Conservation (phyloP, 2,329 filamentous ascomycete genomes). For the Paracorniculantispora psalliotae region DNA sequence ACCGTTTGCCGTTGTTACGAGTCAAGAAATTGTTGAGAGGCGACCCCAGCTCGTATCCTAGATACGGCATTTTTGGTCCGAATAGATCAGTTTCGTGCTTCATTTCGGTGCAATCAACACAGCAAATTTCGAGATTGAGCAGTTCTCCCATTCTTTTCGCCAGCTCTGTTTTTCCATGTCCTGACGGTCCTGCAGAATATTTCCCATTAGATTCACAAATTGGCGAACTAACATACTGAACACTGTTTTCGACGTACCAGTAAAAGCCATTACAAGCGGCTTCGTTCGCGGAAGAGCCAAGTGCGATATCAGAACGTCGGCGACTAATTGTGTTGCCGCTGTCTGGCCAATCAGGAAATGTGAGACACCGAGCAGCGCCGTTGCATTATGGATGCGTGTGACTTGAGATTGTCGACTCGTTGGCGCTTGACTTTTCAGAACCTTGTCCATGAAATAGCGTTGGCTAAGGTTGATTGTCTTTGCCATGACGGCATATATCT, state of each 20-base stretch:
- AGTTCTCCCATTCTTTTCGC: slow-evolving; percentile 36
- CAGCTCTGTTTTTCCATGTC: slow-evolving; percentile 47
- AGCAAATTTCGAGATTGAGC: slow-evolving; percentile 30
- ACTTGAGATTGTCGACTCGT: slow-evolving; percentile 24
- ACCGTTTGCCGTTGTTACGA: slow-evolving; percentile 27
- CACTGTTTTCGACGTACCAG: no score
- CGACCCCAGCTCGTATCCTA: slow-evolving; percentile 31
- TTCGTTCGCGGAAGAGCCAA: background rate
- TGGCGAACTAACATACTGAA: no score
- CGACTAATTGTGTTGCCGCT: slow-evolving; percentile 24
- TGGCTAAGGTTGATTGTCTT: slow-evolving; percentile 26
- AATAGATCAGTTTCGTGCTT: slow-evolving; percentile 36
- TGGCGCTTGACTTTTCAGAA: slow-evolving; percentile 19
- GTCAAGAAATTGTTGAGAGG: slow-evolving; percentile 44
- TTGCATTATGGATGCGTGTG: slow-evolving; percentile 19
- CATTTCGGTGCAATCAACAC: slow-evolving; percentile 37
- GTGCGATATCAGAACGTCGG: background rate
- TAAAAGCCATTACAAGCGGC: background rate
- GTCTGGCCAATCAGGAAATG: slow-evolving; percentile 33
- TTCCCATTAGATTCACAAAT: background rate
- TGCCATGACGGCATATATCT: slow-evolving; percentile 20
- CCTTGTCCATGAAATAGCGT: slow-evolving; percentile 27
- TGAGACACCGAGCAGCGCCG: slow-evolving; percentile 26
- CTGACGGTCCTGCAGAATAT: slow-evolving; percentile 40
- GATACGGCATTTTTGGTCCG: slow-evolving; percentile 33